Conservation (phyloP, 177 flowering plant species). For the Telopea speciosissima region DNA sequence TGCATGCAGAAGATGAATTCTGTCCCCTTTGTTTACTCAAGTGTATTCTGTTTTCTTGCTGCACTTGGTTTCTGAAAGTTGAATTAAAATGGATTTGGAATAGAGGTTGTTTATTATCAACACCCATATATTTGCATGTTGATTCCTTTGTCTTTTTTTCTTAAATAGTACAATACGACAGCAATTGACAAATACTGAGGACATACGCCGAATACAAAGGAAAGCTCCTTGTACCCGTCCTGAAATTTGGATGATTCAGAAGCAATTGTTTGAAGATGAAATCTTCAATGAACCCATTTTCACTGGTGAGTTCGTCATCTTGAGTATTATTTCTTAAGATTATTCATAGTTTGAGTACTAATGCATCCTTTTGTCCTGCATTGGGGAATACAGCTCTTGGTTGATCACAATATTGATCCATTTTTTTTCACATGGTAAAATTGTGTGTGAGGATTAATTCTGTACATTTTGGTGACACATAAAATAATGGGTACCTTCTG, state of each 20-base stretch:
- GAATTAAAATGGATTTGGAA: neutral
- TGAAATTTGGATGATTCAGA: constrained; percentile 73
- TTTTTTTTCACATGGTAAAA: too few relatives aligned
- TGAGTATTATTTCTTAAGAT: neutral
- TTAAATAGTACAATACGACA: constrained; percentile 61
- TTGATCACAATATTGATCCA: neutral
- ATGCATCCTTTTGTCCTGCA: neutral
- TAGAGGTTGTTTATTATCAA: neutral
- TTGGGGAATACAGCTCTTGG: neutral
- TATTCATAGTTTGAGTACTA: neutral
- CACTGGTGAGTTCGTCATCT: constrained; percentile 50
- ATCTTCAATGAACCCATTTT: constrained; percentile 60
- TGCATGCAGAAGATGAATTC: too few relatives aligned
- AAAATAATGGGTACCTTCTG: too few relatives aligned
- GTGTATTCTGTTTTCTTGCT: neutral
- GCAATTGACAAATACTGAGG: constrained; percentile 78
- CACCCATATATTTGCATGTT: neutral
- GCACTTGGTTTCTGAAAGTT: neutral
- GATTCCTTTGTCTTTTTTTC: constrained; percentile 4
- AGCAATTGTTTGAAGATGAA: constrained; percentile 64
- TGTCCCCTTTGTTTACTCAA: too few relatives aligned
- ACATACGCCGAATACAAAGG: constrained; percentile 81
- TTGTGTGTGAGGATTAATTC: neutral
- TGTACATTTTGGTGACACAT: neutral
- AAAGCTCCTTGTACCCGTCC: constrained; percentile 88